Conservation (phyloP, 2,329 filamentous ascomycete species). For the Fusarium chuoi region DNA sequence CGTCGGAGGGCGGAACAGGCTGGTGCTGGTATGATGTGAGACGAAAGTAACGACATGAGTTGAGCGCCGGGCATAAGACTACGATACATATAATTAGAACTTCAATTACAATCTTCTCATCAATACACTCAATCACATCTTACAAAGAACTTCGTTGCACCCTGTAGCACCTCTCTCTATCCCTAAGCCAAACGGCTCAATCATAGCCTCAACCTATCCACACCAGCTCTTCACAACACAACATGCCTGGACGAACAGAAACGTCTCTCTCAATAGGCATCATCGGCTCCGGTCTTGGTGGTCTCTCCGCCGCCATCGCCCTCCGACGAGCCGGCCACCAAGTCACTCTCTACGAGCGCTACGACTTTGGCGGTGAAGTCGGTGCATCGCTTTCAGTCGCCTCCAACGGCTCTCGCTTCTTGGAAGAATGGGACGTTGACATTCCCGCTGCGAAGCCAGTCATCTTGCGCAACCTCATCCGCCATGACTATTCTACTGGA, state of each 20-base stretch:
- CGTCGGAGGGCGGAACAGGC: neutral
- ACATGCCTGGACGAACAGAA: slow-evolving; percentile 11
- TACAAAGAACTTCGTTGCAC: neutral
- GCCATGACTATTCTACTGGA: slow-evolving; percentile 14
- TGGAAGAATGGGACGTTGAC: slow-evolving; percentile 66
- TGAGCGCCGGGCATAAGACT: neutral
- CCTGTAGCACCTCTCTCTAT: neutral
- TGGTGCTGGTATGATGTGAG: neutral
- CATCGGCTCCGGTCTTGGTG: slow-evolving; percentile 61
- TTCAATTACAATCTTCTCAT: neutral
- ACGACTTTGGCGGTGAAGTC: slow-evolving; percentile 70
- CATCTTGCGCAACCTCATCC: slow-evolving; percentile 6
- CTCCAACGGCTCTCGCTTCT: slow-evolving; percentile 71
- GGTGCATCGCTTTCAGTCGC: slow-evolving; percentile 71
- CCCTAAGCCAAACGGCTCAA: neutral
- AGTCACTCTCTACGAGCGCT: slow-evolving; percentile 63
- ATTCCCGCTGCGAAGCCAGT: slow-evolving; percentile 18
- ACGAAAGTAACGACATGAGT: too few relatives aligned
- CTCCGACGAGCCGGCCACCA: slow-evolving; percentile 63
- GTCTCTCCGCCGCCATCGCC: slow-evolving; percentile 62
- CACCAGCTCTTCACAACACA: neutral
- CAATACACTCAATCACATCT: neutral
- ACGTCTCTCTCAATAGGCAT: slow-evolving; percentile 35
- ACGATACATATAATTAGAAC: neutral
- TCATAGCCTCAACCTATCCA: too few relatives aligned